These are phyloP conservation scores for Cordyceps pruinosa DNA, from an alignment of 2,329 filamentous ascomycete species.

Conservation along the genomic window DNA sequence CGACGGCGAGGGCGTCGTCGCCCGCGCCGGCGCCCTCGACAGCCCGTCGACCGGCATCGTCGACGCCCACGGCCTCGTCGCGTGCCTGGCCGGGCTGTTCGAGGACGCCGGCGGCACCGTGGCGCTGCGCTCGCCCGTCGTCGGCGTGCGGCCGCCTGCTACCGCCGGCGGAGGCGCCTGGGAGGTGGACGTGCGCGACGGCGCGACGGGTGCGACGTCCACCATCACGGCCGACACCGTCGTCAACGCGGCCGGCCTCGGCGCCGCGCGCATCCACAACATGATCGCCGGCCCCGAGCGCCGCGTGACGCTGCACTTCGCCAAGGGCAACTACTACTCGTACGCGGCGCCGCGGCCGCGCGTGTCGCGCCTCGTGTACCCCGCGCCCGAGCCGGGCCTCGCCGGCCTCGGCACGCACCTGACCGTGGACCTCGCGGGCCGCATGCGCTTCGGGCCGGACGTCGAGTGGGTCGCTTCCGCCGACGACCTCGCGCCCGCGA, in stretches of 20 bases:
- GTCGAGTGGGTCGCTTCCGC: constrained; percentile 83
- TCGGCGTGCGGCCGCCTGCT: constrained; percentile 49
- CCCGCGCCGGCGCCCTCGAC: constrained; percentile 69
- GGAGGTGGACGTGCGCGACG: constrained; percentile 52
- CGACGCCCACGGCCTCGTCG: constrained; percentile 81
- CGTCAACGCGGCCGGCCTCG: constrained; percentile 80
- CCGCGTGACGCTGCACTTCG: constrained; percentile 64
- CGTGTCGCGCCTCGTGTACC: constrained; percentile 74
- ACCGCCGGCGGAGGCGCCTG: constrained; percentile 59
- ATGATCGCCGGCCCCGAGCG: constrained; percentile 55
- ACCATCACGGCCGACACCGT: constrained; percentile 68
- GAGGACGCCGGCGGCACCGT: constrained; percentile 69
- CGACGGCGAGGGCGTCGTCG: constrained; percentile 70
- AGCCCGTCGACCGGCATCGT: constrained; percentile 83
- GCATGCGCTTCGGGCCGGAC: constrained; percentile 87
- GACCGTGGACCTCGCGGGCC: constrained; percentile 78
- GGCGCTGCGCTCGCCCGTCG: constrained; percentile 63
- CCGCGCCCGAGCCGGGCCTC: constrained; percentile 72
- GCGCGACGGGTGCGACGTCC: constrained; percentile 37
- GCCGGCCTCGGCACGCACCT: constrained; percentile 88
- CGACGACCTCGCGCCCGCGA: constrained; percentile 47
- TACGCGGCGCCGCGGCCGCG: constrained; percentile 60
- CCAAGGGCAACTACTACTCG: constrained; percentile 93
- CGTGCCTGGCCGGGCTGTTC: constrained; percentile 67
- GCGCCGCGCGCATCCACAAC: constrained; percentile 71